Evolutionary conservation across 148 eudicot genomes (phyloP).

Genomic region (Rhododendron williamsianum): DNA sequence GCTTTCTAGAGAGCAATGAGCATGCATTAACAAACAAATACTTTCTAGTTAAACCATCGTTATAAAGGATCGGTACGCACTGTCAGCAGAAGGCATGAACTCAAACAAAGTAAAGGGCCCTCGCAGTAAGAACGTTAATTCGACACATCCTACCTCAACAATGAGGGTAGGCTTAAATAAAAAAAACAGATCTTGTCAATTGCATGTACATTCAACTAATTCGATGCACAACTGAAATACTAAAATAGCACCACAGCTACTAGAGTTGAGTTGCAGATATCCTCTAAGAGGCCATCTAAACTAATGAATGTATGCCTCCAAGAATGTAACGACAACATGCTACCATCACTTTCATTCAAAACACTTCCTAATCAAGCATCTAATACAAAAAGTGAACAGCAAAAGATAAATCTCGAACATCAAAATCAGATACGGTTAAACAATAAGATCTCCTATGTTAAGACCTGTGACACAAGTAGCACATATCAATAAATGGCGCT

Average conservation of each 20-base stretch:
- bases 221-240: background rate
- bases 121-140: background rate
- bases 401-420: background rate
- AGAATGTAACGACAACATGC: background rate
- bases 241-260: background rate
- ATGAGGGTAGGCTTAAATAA: background rate
- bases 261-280: background rate
- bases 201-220: background rate
- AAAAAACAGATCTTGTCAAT: background rate
- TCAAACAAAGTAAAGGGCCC: background rate
- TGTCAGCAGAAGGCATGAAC: background rate
- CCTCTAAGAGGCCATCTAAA: background rate
- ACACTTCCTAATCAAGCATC: background rate
- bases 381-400: background rate
- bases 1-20: slow-evolving; percentile 3
- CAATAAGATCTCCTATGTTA: background rate
- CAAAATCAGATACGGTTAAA: background rate
- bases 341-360: background rate
- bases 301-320: background rate
- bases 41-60: background rate
- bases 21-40: background rate
- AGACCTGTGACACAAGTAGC: background rate
- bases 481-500: background rate
- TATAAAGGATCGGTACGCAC: background rate
- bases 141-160: background rate